Evolutionary conservation across 495 filamentous ascomycete genomes (phyloP).

Genomic region (Aspergillus homomorphus): DNA sequence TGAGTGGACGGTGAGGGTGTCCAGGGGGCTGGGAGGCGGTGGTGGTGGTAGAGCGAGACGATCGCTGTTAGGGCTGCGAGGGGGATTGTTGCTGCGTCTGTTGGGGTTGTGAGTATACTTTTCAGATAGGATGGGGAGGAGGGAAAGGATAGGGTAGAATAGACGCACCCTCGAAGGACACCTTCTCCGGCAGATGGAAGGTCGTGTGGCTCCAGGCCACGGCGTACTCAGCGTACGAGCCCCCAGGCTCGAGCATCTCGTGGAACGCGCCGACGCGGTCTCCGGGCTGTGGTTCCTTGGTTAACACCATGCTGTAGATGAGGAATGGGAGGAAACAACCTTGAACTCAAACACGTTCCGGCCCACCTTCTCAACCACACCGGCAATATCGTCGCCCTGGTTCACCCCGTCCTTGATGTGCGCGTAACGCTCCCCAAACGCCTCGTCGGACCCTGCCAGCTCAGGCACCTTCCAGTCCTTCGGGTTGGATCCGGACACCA

Average conservation of each 20-base stretch:
- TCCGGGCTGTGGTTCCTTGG: conserved; percentile 34
- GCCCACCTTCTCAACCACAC: conserved; percentile 59
- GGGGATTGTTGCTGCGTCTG: conserved; percentile 63
- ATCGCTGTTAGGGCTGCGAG: conserved; percentile 70
- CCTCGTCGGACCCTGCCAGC: conserved; percentile 10
- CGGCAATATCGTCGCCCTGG: conserved; percentile 70
- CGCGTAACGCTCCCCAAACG: conserved; percentile 13
- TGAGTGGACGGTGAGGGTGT: conserved; percentile 32
- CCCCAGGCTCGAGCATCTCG: conserved; percentile 51
- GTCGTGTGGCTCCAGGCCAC: conserved; percentile 62
- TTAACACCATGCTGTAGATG: not conserved
- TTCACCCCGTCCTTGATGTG: conserved; percentile 36
- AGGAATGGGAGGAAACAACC: not conserved
- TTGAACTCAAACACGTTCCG: conserved; percentile 59
- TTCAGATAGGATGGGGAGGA: not conserved
- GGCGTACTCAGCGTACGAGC: conserved; percentile 70
- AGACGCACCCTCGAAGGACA: conserved; percentile 54
- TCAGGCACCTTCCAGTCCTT: conserved; percentile 68
- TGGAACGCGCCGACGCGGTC: conserved; percentile 75
- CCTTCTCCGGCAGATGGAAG: conserved; percentile 62
- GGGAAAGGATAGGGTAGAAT: not conserved
- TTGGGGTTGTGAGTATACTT: not conserved
- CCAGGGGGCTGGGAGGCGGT: conserved; percentile 63
- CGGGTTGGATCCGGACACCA: conserved; percentile 69
- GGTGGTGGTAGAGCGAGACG: conserved; percentile 54